A percentile compares a stretch with the other conserved stretches of the same genome.
Conservation (phyloP, 805 yeast genomes). For the Metschnikowia drakensbergensis region DNA sequence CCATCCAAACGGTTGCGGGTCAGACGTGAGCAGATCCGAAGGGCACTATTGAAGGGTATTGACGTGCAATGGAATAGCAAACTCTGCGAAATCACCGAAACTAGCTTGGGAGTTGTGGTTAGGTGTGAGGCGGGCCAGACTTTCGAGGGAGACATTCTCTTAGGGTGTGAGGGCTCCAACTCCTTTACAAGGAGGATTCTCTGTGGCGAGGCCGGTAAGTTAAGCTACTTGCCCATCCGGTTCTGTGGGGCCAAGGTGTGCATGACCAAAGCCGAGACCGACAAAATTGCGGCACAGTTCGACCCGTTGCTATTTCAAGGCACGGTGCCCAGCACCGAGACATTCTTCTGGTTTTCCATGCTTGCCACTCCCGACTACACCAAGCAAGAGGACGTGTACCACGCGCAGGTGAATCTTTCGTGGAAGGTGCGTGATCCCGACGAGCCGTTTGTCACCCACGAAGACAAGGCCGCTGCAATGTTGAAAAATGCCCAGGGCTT, state of each 20-base stretch:
- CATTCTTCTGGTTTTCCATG: conserved; percentile 29
- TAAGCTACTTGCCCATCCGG: conserved; percentile 23
- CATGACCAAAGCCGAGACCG: conserved; percentile 19
- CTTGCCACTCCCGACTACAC: conserved; percentile 19
- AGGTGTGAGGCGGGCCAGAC: conserved; percentile 13
- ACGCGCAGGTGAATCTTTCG: conserved; percentile 20
- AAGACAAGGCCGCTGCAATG: conserved; percentile 19
- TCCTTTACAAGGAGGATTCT: conserved; percentile 21
- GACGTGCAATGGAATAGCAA: conserved; percentile 27
- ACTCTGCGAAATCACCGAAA: conserved; percentile 10
- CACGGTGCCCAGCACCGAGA: conserved; percentile 21
- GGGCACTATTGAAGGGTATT: conserved; percentile 20
- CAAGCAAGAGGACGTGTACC: conserved; percentile 13
- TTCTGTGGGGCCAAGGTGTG: conserved; percentile 25
- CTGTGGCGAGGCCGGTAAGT: conserved; percentile 18
- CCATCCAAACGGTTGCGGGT: conserved; percentile 27
- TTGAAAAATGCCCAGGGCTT: conserved; percentile 14
- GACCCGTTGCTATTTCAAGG: conserved; percentile 30
- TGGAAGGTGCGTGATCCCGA: conserved; percentile 13
- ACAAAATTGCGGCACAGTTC: conserved; percentile 15
- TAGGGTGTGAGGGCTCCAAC: conserved; percentile 27
- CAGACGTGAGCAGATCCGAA: conserved; percentile 26
- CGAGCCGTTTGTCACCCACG: conserved; percentile 15
- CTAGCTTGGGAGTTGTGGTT: conserved; percentile 4
- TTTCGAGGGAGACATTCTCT: conserved; percentile 19